Base-by-base conservation (phyloP, 192 early-diverging fungal genomes). In the Piromyces finnis region DNA sequence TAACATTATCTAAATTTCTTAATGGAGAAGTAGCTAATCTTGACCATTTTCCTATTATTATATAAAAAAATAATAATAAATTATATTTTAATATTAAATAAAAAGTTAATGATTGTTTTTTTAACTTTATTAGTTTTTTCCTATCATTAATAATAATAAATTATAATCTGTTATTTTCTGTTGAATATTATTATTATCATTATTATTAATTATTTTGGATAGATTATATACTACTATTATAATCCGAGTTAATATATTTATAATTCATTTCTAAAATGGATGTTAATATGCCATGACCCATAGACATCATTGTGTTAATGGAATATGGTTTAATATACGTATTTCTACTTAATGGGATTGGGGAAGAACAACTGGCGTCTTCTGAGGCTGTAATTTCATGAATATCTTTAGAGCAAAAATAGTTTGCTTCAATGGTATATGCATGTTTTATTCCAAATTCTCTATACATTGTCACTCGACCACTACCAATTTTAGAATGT, bases 401-500 rank as follows among this genome's bases (percentile, higher is more conserved):
- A 22, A 22, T 28, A 28, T 30, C 28, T 37, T 84, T 83, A 17
- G 39, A 79, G 51, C 83, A 77, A 68, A 80, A 81, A 78, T 84
- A 84, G 41, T 84, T 84, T 37, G 81, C 82, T 79, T 84, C 83
- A 78, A 79, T 82, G 12, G 82, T 83, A 79, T 83, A 83, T n/a
- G 81, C 81, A 29, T 83, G 82, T 11, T n/a, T 28, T 18, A 30
- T 29, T n/a, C 78, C 77, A 15, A 79, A 77, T 16, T 51, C 15
- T 28, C 78, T 28, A 32, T 83, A 83, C 22, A 83, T 41, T 14
- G 79, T 29, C 17, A 83, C 82, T 29, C 82, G n/a, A 29, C 82
- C 79, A 77, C 78, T 82, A 18, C 82, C 82, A 27, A 82, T 78
- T 80, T 83, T 83, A 17, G 82, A 51, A 51, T 51, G 41, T 22